Base-by-base conservation (phyloP, 306 rosid species). In the Pyrus betulifolia region DNA sequence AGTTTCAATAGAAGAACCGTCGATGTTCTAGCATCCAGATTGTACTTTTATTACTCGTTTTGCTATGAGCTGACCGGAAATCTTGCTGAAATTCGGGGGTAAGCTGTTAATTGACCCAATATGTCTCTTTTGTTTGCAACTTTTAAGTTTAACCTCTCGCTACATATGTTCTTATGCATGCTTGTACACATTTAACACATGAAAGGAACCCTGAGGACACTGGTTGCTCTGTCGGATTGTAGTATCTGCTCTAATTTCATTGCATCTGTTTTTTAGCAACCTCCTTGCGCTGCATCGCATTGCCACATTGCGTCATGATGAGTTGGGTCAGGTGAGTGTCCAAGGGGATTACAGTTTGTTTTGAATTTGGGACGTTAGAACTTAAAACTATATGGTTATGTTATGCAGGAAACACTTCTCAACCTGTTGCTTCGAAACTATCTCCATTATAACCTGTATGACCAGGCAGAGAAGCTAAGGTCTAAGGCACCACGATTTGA, bases 401-500 rank as follows among this genome's bases (percentile, higher is more conserved):
- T 35, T 31, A 70, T 79, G 79, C 86, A 89, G 93, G 93, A 89
- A 84, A 89, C 90, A 44, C 93, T 89, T 89, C 87, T 89, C 42
- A 65, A 65, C 69, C 45, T 65, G 8, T 33, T 65, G 10, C 69
- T 65, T 19, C 46, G 69, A 31, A 65, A 89, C 80, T 89, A 89
- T 79, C 93, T 89, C 80, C 93, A 89, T 77, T 85, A 86, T 86
- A 89, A 89, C 78, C 80, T 89, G 18, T 89, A 81, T 60, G 93
- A 89, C 69, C 93, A 86, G 51, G 93, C 93, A 0, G 90, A 89
- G 79, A 89, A 89, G 82, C 79, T 89, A 76, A 86, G 93, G 85
- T 89, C 93, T 30, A 86, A 86, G 86, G 93, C 89, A 76, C 93
- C 93, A 63, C 89, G 88, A 69, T 89, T 89, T 81, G 90, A 86